Conservation (phyloP, 176 grass and related monocot genomes). For the Carex myosuroides region DNA sequence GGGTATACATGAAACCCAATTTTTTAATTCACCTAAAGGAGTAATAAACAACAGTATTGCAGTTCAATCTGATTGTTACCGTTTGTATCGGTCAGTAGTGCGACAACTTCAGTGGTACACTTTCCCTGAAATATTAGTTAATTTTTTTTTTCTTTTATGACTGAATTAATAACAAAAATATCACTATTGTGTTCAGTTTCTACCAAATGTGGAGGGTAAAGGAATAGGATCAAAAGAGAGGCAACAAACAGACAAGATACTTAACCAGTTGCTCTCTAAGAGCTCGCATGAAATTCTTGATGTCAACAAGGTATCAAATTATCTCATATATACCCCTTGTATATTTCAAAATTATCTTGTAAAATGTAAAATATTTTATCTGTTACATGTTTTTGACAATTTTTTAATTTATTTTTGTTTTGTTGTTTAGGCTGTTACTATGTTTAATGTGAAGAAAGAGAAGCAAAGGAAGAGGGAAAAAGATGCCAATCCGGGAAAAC, state of each 20-base stretch:
- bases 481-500: conserved; percentile 18
- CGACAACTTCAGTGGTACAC: too few species aligned
- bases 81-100: neutral
- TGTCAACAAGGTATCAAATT: conserved; percentile 56
- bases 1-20: too few species aligned
- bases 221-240: conserved; percentile 60
- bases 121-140: neutral
- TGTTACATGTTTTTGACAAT: neutral
- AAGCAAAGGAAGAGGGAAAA: conserved; percentile 58
- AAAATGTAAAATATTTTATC: neutral
- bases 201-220: conserved; percentile 68
- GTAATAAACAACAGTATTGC: neutral
- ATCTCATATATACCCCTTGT: neutral
- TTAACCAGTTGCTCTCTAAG: conserved; percentile 53
- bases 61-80: neutral
- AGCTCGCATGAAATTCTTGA: conserved; percentile 55
- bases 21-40: neutral
- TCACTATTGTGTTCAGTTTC: conserved; percentile 40
- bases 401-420: neutral
- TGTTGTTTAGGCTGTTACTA: conserved; percentile 57
- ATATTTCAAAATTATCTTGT: neutral
- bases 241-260: conserved; percentile 66
- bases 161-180: neutral
- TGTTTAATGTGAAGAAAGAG: conserved; percentile 83
- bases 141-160: neutral